These are phyloP conservation scores for Drosera capensis DNA, from an alignment of 148 eudicot species.

Conservation along the genomic window DNA sequence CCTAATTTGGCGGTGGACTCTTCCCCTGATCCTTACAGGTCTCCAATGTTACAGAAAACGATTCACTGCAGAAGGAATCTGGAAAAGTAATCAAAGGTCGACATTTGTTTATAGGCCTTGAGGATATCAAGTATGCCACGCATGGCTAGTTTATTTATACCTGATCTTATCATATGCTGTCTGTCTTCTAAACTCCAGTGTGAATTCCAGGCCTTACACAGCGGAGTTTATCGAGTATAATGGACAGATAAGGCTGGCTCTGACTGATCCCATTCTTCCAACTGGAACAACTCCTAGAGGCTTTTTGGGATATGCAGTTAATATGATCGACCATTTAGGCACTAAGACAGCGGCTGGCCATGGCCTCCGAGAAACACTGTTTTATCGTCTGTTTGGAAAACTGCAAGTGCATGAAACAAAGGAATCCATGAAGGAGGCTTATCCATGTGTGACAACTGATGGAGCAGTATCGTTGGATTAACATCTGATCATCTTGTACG, in stretches of 20 bases:
- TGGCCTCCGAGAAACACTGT: constrained; percentile 62
- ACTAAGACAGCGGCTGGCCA: constrained; percentile 18
- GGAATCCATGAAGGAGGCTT: constrained; percentile 30
- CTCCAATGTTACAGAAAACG: constrained; percentile 13
- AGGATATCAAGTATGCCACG: constrained; percentile 40
- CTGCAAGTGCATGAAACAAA: constrained; percentile 52
- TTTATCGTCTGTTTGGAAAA: constrained; percentile 51
- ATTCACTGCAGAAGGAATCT: constrained; percentile 12
- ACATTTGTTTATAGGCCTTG: constrained; percentile 34
- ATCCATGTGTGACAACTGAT: constrained; percentile 14
- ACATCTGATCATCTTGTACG: constrained; percentile 31
- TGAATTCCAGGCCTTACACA: constrained; percentile 20
- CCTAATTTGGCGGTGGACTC: too few species aligned
- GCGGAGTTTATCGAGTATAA: constrained; percentile 9
- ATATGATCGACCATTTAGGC: constrained; percentile 27
- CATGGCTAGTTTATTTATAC: not conserved
- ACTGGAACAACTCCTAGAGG: constrained; percentile 34
- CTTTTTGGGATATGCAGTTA: constrained; percentile 55
- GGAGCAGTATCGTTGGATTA: constrained; percentile 73
- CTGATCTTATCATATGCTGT: not conserved
- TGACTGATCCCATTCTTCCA: constrained; percentile 26
- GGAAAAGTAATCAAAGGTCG: constrained; percentile 22
- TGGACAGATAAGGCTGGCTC: constrained; percentile 27
- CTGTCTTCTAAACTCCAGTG: not conserved
- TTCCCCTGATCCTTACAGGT: not conserved